Conservation (phyloP, 1,284 basidiomycete species). For the Leccinum subspadiceum region DNA sequence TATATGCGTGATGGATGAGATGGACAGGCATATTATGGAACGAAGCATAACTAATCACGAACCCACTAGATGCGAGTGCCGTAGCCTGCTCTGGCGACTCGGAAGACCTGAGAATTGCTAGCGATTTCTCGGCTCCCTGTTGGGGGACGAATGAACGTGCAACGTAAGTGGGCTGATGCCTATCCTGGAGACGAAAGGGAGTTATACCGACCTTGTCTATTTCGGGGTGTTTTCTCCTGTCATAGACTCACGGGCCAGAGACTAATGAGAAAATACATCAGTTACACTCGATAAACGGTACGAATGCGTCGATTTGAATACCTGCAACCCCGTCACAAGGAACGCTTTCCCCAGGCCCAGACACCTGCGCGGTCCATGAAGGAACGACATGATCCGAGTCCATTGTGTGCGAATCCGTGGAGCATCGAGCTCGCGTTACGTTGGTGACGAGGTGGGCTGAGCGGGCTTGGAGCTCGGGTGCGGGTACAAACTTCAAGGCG, state of each 20-base stretch:
- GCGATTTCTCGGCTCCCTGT: constrained; percentile 82
- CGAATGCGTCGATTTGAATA: constrained; percentile 15
- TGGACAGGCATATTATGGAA: not conserved
- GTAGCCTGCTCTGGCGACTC: constrained; percentile 63
- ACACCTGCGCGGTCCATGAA: no score
- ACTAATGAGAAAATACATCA: constrained; percentile 38
- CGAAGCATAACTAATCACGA: constrained; percentile 3
- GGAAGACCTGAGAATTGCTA: constrained; percentile 70
- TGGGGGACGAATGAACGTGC: not conserved
- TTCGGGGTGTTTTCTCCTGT: constrained; percentile 74
- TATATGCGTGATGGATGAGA: constrained; percentile 16
- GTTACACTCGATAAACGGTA: not conserved
- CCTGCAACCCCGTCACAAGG: constrained; percentile 54
- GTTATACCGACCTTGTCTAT: constrained; percentile 66
- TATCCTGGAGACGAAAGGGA: not conserved
- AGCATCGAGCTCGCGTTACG: no score
- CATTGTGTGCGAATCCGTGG: no score
- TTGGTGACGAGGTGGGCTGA: no score
- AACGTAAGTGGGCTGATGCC: constrained; percentile 2
- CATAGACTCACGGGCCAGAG: constrained; percentile 71
- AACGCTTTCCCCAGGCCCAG: constrained; percentile 33
- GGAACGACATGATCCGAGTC: no score
- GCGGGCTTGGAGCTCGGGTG: no score
- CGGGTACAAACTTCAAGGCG: no score
- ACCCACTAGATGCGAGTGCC: constrained; percentile 60